A percentile compares a stretch with the other conserved stretches of the same genome.
Evolutionary conservation across 352 stramenopile species (phyloP).

Genomic region (Phytophthora sojae): DNA sequence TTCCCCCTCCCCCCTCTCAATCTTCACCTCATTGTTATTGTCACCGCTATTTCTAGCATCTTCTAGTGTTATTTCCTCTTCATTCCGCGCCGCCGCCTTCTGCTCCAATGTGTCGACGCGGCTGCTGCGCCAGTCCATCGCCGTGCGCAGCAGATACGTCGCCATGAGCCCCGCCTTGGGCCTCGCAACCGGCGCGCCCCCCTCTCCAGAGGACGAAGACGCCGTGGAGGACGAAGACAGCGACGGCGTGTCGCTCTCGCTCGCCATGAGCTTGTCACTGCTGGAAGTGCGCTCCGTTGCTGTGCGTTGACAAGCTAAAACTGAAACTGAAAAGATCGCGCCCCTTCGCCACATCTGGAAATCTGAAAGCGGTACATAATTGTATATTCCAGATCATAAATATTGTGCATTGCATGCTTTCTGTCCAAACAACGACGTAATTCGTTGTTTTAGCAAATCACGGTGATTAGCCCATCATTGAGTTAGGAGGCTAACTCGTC

Average conservation of each 20-base stretch:
- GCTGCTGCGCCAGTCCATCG: slow-evolving; percentile 37
- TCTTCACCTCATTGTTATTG: not conserved
- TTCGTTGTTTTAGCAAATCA: too few relatives aligned
- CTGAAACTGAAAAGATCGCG: slow-evolving; percentile 14
- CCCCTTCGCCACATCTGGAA: slow-evolving; percentile 6
- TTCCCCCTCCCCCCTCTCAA: not conserved
- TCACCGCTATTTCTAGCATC: not conserved
- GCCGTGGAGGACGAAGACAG: slow-evolving; percentile 8
- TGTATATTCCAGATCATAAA: not conserved
- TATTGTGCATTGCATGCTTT: too few relatives aligned
- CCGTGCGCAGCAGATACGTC: slow-evolving; percentile 50
- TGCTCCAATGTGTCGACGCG: slow-evolving; percentile 2
- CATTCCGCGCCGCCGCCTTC: not conserved
- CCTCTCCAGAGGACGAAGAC: slow-evolving; percentile 8
- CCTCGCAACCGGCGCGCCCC: not conserved
- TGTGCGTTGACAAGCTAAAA: slow-evolving; percentile 14
- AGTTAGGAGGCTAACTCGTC: too few relatives aligned
- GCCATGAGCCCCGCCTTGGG: slow-evolving; percentile 38
- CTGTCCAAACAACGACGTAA: too few relatives aligned
- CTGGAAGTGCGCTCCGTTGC: slow-evolving; percentile 1
- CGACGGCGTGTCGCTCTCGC: not conserved
- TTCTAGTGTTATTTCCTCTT: not conserved
- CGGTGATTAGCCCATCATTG: too few relatives aligned
- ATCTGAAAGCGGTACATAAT: not conserved
- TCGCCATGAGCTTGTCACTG: not conserved